phyloP scores from a whole-genome alignment of 306 rosid genomes.

The Fragaria iinumae region DNA sequence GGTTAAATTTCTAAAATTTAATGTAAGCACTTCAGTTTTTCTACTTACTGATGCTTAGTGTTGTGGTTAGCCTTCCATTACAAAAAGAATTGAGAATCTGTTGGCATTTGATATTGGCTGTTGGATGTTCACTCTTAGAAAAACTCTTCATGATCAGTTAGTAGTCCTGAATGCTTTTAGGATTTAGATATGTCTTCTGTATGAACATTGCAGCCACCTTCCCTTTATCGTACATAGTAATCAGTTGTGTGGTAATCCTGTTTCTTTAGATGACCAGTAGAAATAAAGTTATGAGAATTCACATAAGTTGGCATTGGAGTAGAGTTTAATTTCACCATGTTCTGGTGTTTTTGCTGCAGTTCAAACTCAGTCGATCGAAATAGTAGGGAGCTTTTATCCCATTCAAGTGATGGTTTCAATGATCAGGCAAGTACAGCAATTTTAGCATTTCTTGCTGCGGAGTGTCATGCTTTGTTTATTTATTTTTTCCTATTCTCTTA shows the following conservation, averaged over 20 bases:
- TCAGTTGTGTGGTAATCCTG: conserved; percentile 23
- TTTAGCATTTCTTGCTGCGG: conserved; percentile 28
- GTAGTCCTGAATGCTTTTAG: neutral
- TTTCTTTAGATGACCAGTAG: conserved; percentile 22
- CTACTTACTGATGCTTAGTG: neutral
- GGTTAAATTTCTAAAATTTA: neutral
- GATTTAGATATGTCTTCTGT: neutral
- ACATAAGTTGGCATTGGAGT: conserved; percentile 10
- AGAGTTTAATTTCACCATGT: conserved; percentile 1
- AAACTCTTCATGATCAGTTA: neutral
- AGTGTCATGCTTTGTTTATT: neutral
- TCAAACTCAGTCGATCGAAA: conserved; percentile 34
- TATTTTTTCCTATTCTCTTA: neutral
- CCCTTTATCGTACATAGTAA: neutral
- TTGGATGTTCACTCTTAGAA: neutral
- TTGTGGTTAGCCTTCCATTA: neutral
- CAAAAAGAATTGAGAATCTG: neutral
- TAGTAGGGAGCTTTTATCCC: conserved; percentile 50
- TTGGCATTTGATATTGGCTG: neutral
- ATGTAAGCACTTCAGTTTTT: neutral
- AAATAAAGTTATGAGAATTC: conserved; percentile 2
- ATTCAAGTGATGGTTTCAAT: conserved; percentile 38
- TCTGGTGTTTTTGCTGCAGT: conserved; percentile 37
- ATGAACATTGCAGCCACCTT: neutral
- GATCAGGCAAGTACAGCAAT: conserved; percentile 46